These are phyloP conservation scores for Botryosphaeria dothidea DNA, from an alignment of 2,329 filamentous ascomycete genomes.

Conservation along the genomic window DNA sequence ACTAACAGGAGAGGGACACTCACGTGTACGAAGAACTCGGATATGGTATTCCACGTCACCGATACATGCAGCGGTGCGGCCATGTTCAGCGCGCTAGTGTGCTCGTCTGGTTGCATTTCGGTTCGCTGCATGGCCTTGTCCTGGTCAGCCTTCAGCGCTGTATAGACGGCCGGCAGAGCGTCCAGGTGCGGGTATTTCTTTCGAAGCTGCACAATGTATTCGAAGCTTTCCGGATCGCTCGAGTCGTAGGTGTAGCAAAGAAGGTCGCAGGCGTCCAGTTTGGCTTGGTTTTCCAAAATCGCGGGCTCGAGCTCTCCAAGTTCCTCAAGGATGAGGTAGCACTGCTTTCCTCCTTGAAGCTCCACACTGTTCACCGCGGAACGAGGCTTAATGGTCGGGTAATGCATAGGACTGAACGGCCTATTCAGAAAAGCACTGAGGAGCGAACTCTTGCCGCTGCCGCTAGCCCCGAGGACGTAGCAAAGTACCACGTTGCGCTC, in stretches of 20 bases:
- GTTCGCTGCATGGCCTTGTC: slow-evolving; percentile 96
- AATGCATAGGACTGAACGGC: slow-evolving; percentile 80
- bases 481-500: slow-evolving; percentile 94
- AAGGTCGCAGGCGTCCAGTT: slow-evolving; percentile 89
- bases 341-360: slow-evolving; percentile 92
- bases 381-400: slow-evolving; percentile 91
- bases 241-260: slow-evolving; percentile 97
- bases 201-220: slow-evolving; percentile 81
- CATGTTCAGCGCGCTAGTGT: slow-evolving; percentile 84
- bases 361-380: slow-evolving; percentile 96
- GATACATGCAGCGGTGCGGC: slow-evolving; percentile 90
- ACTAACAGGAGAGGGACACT: slow-evolving; percentile 32
- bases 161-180: slow-evolving; percentile 87
- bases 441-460: slow-evolving; percentile 87
- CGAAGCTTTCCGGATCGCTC: slow-evolving; percentile 92
- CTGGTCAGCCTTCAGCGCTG: slow-evolving; percentile 89
- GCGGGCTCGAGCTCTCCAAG: slow-evolving; percentile 94
- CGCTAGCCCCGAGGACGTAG: slow-evolving; percentile 83
- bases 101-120: slow-evolving; percentile 85
- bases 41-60: slow-evolving; percentile 90
- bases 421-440: slow-evolving; percentile 89
- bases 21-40: slow-evolving; percentile 81
- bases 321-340: slow-evolving; percentile 93
- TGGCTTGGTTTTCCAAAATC: slow-evolving; percentile 86
- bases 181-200: slow-evolving; percentile 80